Base-by-base conservation (phyloP, 208 protist species). In the Strigomonas galati region DNA sequence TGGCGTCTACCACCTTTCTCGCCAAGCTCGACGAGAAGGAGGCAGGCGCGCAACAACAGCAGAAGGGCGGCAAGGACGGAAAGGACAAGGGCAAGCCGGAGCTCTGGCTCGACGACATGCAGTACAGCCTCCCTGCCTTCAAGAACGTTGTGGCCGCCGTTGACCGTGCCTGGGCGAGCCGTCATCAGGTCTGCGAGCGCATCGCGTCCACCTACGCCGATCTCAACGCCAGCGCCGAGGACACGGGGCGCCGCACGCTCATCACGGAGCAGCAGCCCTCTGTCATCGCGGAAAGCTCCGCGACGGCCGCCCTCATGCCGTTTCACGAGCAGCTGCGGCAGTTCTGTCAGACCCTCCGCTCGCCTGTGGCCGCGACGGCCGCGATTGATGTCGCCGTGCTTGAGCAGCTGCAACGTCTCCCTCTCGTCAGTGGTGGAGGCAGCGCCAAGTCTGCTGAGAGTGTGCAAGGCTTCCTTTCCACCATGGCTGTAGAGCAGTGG, bases 101-200 rank as follows among this genome's bases (percentile, higher is more conserved):
- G 31, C 56, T 89, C 14, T 91, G 89, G 85, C 60, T 64, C 14
- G 69, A 76, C 5, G 79, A 91, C 59, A 60, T 89, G 59, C 71
- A 75, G 28, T 58, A 74, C 31, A 62, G 82, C 54, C 55, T 92
- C n/a, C 12, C 35, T 14, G 65, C 60, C 31, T 91, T 91, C 65
- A 66, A 81, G 57, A 26, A n/a, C 17, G 72, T 90, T 9, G 72
- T 86, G 24, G 57, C 64, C 26, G 44, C 57, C 0, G 85, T 91
- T 0, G 48, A 49, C 62, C 19, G 64, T 35, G 55, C 52, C 27
- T 93, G 84, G 84, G 27, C 49, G 0, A 46, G 1, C 64, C 64
- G 69, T 19, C 46, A 65, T 1, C 26, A 35, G 9, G 2, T 59
- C 27, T 61, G 77, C n/a, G 37, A n/a, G 9, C 35, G 48, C 32